Base-by-base conservation (phyloP, 108 stramenopile genomes). In the Skeletonema tropicum region DNA sequence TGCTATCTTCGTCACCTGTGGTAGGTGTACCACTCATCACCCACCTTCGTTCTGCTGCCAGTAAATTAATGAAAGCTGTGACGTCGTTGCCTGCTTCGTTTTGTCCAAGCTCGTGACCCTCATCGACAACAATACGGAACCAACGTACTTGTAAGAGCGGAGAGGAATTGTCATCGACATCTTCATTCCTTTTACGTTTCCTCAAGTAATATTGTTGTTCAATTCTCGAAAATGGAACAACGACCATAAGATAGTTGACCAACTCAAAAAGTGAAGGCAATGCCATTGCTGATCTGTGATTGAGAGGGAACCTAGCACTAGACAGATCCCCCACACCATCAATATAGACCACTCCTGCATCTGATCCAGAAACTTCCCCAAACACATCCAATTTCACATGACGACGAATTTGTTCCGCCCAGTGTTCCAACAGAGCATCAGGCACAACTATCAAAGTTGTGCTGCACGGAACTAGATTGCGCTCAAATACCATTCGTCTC, bases 1-100 rank as follows among this genome's bases (percentile, higher is more conserved):
- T 15, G 36, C 70, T 62, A 58, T 88, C 88, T 32, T 82, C 83
- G 31, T 88, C 85, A 0, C 87, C 87, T 13, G 83, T 84, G 10
- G 88, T 88, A 1, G 93, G 93, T 17, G 93, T 94, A 6, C 93
- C 93, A 26, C 84, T 85, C 67, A 94, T 75, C 3, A 94, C 90
- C 93, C 94, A 94, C 31, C 92, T 72, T 60, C 94, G 68, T 70
- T 94, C 93, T 17, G 90, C 90, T 11, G 80, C 86, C 10, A 90
- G 23, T 49, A 88, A 70, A 57, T 90, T 76, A 42, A 94, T 73
- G 60, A 85, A 88, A 12, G 68, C 13, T 0, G 83, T 70, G 1
- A 79, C 71, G 25, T 73, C 72, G 33, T 36, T 70, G 36, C 77
- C 80, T 64, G 79, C 77, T 33, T 73, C 80, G 64, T 72, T 48